A percentile compares a stretch with the other conserved stretches of the same genome.
phyloP scores from a whole-genome alignment of 208 protist genomes.

The Wallacemonas sp. region DNA sequence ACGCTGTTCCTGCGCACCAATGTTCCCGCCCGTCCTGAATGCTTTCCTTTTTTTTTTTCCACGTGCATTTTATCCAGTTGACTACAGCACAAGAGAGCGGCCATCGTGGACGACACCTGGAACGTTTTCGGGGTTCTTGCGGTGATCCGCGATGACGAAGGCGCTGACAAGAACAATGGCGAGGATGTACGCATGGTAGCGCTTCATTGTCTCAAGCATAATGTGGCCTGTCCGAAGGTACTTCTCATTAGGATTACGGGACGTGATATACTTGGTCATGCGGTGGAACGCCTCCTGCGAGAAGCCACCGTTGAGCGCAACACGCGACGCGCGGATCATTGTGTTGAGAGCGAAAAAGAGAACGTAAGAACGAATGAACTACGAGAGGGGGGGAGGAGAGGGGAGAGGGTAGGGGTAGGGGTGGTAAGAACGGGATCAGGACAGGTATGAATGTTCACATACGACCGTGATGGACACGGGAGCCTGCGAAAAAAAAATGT shows the following conservation, averaged over 20 bases:
- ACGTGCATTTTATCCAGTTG: not conserved
- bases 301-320: conserved; percentile 37
- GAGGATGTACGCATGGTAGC: conserved; percentile 81
- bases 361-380: no score
- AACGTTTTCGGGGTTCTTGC: conserved; percentile 58
- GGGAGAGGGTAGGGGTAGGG: no score
- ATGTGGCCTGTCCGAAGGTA: conserved; percentile 83
- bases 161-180: conserved; percentile 60
- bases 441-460: no score
- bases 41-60: conserved; percentile 2
- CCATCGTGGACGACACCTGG: conserved; percentile 70
- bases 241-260: conserved; percentile 87
- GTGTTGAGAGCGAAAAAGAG: not conserved
- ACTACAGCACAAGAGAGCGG: conserved; percentile 79
- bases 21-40: no score
- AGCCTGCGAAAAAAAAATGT: no score
- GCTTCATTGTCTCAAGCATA: conserved; percentile 78
- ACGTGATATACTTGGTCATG: conserved; percentile 87
- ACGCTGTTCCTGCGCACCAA: no score
- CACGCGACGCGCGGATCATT: conserved; percentile 32
- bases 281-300: conserved; percentile 85
- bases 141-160: conserved; percentile 67
- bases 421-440: no score
- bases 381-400: no score
- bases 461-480: no score